phyloP scores from a whole-genome alignment of 2,329 filamentous ascomycete species.

The Calonectria multiphialidica region DNA sequence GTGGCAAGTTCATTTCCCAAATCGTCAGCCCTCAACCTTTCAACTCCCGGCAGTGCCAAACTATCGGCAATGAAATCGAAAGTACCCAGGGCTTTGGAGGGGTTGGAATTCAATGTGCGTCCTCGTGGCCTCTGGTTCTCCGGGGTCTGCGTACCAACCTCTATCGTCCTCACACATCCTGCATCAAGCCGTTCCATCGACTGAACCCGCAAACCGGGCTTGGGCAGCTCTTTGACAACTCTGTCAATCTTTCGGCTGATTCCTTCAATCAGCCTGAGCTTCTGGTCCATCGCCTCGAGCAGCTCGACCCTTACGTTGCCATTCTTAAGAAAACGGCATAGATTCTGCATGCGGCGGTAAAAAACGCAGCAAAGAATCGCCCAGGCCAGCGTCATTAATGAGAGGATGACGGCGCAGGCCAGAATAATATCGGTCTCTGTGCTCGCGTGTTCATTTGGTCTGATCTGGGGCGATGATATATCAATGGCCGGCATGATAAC shows the following conservation, averaged over 20 bases:
- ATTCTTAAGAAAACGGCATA: not conserved
- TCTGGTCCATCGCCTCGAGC: not conserved
- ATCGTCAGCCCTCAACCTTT: no score
- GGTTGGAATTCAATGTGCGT: not conserved
- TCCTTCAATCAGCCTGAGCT: not conserved
- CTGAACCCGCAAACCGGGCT: not conserved
- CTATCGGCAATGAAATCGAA: no score
- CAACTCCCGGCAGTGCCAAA: not conserved
- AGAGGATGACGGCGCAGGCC: not conserved
- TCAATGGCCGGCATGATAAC: not conserved
- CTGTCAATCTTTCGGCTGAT: not conserved
- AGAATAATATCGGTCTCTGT: not conserved
- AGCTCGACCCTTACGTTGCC: not conserved
- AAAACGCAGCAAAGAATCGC: not conserved
- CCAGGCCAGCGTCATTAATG: not conserved
- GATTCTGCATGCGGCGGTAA: not conserved
- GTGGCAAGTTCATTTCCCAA: no score
- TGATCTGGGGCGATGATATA: not conserved
- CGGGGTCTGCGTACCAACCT: not conserved
- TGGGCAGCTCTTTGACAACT: not conserved
- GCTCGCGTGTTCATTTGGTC: not conserved
- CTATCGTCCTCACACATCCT: not conserved
- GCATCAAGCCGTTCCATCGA: not conserved
- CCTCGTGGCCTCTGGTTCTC: not conserved
- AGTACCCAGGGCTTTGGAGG: no score